Evolutionary conservation across 306 rosid species (phyloP).

Genomic region (Hippophae tibetana): DNA sequence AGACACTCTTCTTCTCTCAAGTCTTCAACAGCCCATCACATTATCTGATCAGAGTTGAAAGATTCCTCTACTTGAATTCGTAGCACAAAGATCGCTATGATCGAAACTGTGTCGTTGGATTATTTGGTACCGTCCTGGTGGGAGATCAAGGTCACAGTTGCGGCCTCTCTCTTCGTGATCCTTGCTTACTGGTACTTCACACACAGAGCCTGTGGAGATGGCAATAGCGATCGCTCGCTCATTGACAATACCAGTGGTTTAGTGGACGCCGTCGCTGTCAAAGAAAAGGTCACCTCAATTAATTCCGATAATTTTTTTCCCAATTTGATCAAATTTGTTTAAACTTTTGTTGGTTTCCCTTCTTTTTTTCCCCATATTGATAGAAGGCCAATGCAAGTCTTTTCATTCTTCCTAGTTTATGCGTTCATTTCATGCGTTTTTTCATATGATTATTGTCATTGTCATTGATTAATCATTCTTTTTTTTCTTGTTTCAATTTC

Average conservation of each 20-base stretch:
- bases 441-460: too few species aligned
- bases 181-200: constrained; percentile 59
- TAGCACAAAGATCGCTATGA: constrained; percentile 10
- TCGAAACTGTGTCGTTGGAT: constrained; percentile 46
- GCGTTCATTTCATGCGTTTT: too few species aligned
- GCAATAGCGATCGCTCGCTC: constrained; percentile 36
- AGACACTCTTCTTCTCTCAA: background rate
- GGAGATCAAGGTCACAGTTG: constrained; percentile 79
- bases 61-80: background rate
- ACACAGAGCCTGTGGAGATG: constrained; percentile 20
- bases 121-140: constrained; percentile 63
- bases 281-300: constrained; percentile 46
- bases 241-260: constrained; percentile 29
- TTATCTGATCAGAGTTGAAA: constrained; percentile 9
- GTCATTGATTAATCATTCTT: too few species aligned
- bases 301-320: background rate
- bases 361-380: background rate
- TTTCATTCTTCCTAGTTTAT: background rate
- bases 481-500: too few species aligned
- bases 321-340: background rate
- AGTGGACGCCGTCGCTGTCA: constrained; percentile 32
- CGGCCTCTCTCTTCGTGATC: constrained; percentile 59
- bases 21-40: background rate
- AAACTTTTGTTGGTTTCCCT: background rate
- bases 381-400: background rate